Percentiles rank a stretch among this genome's conserved stretches.
phyloP scores from a whole-genome alignment of 352 stramenopile species.

The Globisporangium acanthophoron region DNA sequence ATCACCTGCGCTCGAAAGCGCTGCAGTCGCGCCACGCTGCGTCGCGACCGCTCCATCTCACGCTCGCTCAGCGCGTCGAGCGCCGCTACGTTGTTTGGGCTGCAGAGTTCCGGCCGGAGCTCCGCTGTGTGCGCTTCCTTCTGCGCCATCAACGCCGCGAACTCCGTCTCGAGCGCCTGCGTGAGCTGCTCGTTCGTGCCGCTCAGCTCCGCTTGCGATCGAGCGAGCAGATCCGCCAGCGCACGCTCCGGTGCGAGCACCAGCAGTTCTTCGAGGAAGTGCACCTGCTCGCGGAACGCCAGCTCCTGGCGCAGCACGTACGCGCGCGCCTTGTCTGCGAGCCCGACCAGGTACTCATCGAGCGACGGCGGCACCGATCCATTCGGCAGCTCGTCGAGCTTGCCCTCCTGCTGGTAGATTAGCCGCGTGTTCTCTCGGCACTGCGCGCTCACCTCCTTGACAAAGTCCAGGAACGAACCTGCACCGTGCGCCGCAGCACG shows the following conservation, averaged over 20 bases:
- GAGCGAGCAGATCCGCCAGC: constrained; percentile 28
- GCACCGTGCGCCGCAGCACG: background rate
- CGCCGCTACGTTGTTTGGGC: constrained; percentile 49
- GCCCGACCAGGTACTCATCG: constrained; percentile 61
- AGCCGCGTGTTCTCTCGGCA: constrained; percentile 52
- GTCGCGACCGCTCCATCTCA: constrained; percentile 36
- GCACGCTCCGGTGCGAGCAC: constrained; percentile 40
- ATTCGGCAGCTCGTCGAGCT: constrained; percentile 57
- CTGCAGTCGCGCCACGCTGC: constrained; percentile 24
- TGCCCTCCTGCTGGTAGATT: constrained; percentile 56
- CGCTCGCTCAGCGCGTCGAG: constrained; percentile 49
- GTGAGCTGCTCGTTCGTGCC: constrained; percentile 10
- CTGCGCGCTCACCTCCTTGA: constrained; percentile 42
- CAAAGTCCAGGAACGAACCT: constrained; percentile 44
- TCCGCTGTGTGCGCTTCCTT: constrained; percentile 46
- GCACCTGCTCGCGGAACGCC: constrained; percentile 54
- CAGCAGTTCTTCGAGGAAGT: constrained; percentile 53
- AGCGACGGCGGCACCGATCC: constrained; percentile 62
- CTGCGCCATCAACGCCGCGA: constrained; percentile 30
- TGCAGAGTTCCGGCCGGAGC: constrained; percentile 70
- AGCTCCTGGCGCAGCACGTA: constrained; percentile 53
- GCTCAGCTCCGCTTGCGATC: constrained; percentile 19
- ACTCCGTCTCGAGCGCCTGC: constrained; percentile 27
- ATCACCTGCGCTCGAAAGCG: constrained; percentile 29
- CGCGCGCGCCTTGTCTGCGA: constrained; percentile 48